phyloP scores from a whole-genome alignment of 768 basidiomycete genomes.

The Mycena vitilis region DNA sequence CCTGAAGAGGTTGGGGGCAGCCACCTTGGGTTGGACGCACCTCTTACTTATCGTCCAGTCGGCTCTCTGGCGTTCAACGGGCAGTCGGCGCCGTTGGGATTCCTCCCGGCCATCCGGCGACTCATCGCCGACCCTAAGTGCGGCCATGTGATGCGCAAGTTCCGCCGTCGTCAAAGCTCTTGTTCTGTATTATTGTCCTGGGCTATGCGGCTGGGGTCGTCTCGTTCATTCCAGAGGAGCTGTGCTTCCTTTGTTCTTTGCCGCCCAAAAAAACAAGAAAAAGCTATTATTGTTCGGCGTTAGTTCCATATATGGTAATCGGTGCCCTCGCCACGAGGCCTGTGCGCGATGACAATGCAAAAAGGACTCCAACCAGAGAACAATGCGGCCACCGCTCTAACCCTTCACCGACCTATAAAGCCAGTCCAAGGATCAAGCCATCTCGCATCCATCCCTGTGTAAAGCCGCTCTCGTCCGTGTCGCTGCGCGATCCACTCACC shows the following conservation, averaged over 20 bases:
- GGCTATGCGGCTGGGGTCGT: neutral
- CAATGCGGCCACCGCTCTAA: slow-evolving; percentile 28
- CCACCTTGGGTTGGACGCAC: no score
- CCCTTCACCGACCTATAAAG: slow-evolving; percentile 1
- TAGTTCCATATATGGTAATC: slow-evolving; percentile 16
- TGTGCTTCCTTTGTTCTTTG: neutral
- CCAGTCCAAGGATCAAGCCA: neutral
- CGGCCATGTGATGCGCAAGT: neutral
- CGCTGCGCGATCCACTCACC: slow-evolving; percentile 33
- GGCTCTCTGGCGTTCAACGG: no score
- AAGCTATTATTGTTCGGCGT: slow-evolving; percentile 8
- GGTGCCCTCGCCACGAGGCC: slow-evolving; percentile 25
- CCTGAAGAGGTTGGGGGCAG: no score
- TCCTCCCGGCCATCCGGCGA: no score
- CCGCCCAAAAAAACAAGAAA: neutral
- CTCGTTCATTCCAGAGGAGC: neutral
- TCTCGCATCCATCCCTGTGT: slow-evolving; percentile 4
- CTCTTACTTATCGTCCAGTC: no score
- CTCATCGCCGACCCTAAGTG: no score
- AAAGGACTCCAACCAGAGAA: slow-evolving; percentile 13
- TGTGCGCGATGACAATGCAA: slow-evolving; percentile 25
- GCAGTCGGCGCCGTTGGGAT: no score
- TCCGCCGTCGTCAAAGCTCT: no score
- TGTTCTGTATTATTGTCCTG: no score
- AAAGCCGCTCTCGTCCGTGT: slow-evolving; percentile 7